A percentile compares a stretch with the other conserved stretches of the same genome.
These are phyloP conservation scores for Asterionellopsis glacialis DNA, from an alignment of 108 stramenopile species.

Conservation along the genomic window DNA sequence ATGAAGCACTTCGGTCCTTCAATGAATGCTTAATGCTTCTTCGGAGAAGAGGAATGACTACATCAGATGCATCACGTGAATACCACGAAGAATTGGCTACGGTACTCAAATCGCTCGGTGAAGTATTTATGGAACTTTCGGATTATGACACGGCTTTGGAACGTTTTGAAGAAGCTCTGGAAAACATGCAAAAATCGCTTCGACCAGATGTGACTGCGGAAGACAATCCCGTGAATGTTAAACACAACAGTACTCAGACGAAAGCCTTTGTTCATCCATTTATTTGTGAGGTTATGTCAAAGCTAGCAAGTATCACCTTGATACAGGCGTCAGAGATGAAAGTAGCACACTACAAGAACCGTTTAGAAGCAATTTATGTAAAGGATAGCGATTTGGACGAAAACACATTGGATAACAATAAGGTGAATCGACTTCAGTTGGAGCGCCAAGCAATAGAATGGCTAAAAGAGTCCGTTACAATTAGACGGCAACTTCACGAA, in stretches of 20 bases:
- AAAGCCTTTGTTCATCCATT: slow-evolving; percentile 1
- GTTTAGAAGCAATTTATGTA: background rate
- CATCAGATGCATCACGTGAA: background rate
- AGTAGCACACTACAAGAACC: background rate
- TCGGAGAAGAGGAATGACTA: slow-evolving; percentile 11
- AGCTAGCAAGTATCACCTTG: background rate
- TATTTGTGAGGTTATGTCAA: slow-evolving; percentile 10
- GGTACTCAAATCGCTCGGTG: slow-evolving; percentile 6
- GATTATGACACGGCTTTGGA: slow-evolving; percentile 10
- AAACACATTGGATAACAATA: background rate
- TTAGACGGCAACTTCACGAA: background rate
- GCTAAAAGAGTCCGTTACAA: slow-evolving; percentile 1
- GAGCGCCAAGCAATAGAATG: slow-evolving; percentile 1
- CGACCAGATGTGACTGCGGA: background rate
- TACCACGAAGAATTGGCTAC: slow-evolving; percentile 1
- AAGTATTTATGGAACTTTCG: background rate
- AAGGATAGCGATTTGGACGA: background rate
- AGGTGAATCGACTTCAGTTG: background rate
- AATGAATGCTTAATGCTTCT: slow-evolving; percentile 35
- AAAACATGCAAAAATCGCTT: background rate
- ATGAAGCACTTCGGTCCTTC: slow-evolving; percentile 35
- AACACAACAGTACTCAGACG: background rate
- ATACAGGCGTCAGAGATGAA: background rate
- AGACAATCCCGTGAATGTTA: background rate
- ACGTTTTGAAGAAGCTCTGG: background rate